Percentiles rank a stretch among this genome's conserved stretches.
phyloP scores from a whole-genome alignment of 2,329 filamentous ascomycete genomes.

The Nemania diffusa region DNA sequence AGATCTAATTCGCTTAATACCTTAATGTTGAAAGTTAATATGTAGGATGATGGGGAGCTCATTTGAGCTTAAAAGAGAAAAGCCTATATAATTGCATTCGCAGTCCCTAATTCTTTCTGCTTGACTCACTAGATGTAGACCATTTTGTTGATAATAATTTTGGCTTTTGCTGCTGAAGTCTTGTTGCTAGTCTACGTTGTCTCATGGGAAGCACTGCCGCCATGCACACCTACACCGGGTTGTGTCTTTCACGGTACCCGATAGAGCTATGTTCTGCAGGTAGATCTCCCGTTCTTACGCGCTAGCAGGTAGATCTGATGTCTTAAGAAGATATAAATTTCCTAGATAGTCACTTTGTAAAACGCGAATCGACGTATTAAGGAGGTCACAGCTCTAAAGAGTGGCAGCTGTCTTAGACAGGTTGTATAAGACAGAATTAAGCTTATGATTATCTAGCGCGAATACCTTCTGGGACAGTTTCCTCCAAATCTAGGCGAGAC shows the following conservation, averaged over 20 bases:
- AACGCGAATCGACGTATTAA: not conserved
- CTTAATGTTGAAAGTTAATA: slow-evolving; percentile 4
- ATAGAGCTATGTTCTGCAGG: not conserved
- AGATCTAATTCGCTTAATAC: not conserved
- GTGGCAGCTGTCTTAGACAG: not conserved
- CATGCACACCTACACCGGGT: not conserved
- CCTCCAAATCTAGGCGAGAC: slow-evolving; percentile 8
- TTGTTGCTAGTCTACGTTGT: not conserved
- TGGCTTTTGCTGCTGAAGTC: not conserved
- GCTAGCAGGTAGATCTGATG: not conserved
- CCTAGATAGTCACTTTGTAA: not conserved
- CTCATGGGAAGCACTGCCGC: not conserved
- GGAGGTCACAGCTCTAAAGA: not conserved
- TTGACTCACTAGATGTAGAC: not conserved
- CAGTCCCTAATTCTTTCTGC: not conserved
- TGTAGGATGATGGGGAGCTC: not conserved
- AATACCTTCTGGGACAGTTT: not conserved
- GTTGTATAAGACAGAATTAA: slow-evolving; percentile 2
- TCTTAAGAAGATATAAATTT: not conserved
- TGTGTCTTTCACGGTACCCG: not conserved
- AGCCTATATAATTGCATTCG: not conserved
- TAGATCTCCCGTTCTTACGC: not conserved
- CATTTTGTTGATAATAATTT: not conserved
- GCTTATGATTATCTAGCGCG: not conserved
- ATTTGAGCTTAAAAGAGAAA: not conserved